Evolutionary conservation across 169 alveolate species (phyloP), one percentile per base, ranked within the genome.

Genomic region (Amoebophrya sp.): DNA sequence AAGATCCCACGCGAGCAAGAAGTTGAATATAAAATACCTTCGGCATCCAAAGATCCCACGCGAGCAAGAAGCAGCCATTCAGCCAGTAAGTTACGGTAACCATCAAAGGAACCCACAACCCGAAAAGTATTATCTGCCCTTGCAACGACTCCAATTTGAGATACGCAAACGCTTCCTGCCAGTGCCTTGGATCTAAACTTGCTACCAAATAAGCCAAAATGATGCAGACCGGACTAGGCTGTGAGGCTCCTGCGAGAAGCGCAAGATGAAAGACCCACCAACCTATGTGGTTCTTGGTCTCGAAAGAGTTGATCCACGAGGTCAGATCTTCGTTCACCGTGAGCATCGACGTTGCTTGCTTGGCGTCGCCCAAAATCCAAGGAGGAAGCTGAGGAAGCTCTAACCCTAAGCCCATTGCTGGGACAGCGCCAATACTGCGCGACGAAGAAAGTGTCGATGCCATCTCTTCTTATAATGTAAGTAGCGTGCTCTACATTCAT

Each of bases 171-270:
- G 33, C 12, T 6, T 29, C n/a, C 36, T 26, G 2, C 83, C 83
- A 65, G 39, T 65, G 83, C 33, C n/a, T 36, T 1, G 18, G 10
- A 18, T 6, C 0, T 1, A 65, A 26, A 10, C 36, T 0, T 6
- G 33, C 18, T 26, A 65, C 26, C 36, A 65, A 1, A 1, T 1
- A 1, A 36, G 83, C 83, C 2, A 65, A 12, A 29, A 26, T 10
- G 33, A 65, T 36, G 83, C 83, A 65, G 83, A 65, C 2, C 83
- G 83, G 83, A 65, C 83, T 65, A 1, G 83, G 83, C 26, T 65
- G 83, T 10, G 36, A 12, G 39, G 83, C 83, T 29, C 83, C 83
- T 10, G n/a, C 83, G 36, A 65, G 83, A 1, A 65, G 18, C 38
- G 36, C 83, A 36, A 6, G n/a, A 18, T 65, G 83, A 10, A 65